phyloP scores from a whole-genome alignment of 768 basidiomycete species.

The Mycena albidolilacea region DNA sequence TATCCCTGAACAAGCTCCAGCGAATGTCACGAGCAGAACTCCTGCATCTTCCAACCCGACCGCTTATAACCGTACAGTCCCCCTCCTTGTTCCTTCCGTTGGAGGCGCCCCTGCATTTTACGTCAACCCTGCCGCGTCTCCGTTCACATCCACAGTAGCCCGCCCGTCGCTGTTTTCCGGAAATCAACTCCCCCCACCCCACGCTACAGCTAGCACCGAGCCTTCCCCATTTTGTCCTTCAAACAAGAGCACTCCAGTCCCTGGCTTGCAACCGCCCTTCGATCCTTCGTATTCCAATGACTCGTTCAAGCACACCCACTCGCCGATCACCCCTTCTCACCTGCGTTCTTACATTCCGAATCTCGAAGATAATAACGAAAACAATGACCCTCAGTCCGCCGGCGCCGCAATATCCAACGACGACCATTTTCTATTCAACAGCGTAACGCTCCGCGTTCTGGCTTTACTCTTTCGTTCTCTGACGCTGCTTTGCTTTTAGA shows the following conservation, averaged over 20 bases:
- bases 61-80: background rate
- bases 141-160: background rate
- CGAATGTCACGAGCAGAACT: background rate
- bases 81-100: background rate
- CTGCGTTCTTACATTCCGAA: conserved; percentile 7
- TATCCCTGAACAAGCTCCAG: background rate
- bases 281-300: background rate
- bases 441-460: conserved; percentile 5
- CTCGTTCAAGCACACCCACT: background rate
- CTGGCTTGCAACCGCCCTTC: conserved; percentile 4
- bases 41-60: background rate
- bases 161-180: background rate
- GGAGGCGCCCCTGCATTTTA: background rate
- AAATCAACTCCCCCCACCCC: conserved; percentile 10
- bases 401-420: background rate
- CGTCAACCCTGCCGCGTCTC: background rate
- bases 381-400: background rate
- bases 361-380: background rate
- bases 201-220: background rate
- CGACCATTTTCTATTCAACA: conserved; percentile 19
- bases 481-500: conserved; percentile 19
- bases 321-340: conserved; percentile 16
- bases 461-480: background rate
- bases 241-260: background rate
- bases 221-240: background rate